Evolutionary conservation across 306 rosid genomes (phyloP), one percentile per base, ranked within the genome.

Genomic region (Prunus salicina): DNA sequence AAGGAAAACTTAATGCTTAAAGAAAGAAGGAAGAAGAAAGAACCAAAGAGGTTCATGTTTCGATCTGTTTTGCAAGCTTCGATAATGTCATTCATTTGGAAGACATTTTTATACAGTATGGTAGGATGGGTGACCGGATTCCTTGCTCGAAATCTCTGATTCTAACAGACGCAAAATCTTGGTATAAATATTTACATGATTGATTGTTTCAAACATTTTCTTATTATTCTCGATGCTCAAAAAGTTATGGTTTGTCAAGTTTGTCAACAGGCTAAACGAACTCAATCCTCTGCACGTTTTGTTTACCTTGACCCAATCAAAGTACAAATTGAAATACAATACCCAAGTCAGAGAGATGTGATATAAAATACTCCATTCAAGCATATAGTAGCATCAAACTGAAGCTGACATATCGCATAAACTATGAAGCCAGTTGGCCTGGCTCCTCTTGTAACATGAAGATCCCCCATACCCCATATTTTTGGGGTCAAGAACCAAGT

Each of bases 281-380:
- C 14, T 24, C 11, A 20, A 27, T 12, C 16, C 45, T 30, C 20
- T 7, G 67, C 43, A 3, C 1, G 67, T 63, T 62, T 20, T 8
- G 43, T 60, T 60, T 58, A 58, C 76, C 30, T 73, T 73, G 68
- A 73, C 76, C 56, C 25, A 16, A 49, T 58, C 77, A 73, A 38
- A 55, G 32, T 55, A 72, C 20, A 52, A 6, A 52, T 52, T 15
- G 20, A n/a, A 52, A 18, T 52, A 18, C 19, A 2, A 52, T 52
- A 52, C 22, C 22, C 1, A 13, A 0, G 9, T 24, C 32, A 24
- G 14, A 24, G 16, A 22, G 15, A 12, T 24, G 25, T 16, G 12
- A 18, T 24, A 58, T 24, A 24, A 6, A 12, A 58, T 56, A 56
- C 61, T 55, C 19, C 61, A 55, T 47, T 47, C 51, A 47, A 47